These are phyloP conservation scores for Trichothecium sympodiale DNA, from an alignment of 2,329 filamentous ascomycete genomes.

Conservation along the genomic window DNA sequence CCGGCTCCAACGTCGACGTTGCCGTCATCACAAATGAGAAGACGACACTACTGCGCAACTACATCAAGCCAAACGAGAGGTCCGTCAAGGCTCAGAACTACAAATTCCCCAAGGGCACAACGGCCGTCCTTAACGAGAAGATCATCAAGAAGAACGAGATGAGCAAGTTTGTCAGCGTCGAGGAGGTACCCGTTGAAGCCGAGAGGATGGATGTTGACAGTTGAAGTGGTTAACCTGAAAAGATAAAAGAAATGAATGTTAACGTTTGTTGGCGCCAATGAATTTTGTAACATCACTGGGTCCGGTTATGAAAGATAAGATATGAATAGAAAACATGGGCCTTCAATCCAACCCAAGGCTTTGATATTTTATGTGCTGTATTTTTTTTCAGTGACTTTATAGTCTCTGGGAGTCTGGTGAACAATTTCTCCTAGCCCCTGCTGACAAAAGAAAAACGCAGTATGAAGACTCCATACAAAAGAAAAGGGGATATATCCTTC, in stretches of 20 bases:
- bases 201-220: conserved; percentile 61
- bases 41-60: conserved; percentile 87
- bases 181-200: conserved; percentile 66
- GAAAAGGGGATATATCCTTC: too few relatives aligned
- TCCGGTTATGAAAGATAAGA: too few relatives aligned
- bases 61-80: conserved; percentile 85
- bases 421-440: too few relatives aligned
- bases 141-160: conserved; percentile 90
- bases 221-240: conserved; percentile 22
- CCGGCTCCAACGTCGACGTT: conserved; percentile 94
- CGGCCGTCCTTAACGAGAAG: conserved; percentile 90
- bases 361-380: too few relatives aligned
- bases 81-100: conserved; percentile 89
- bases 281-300: too few relatives aligned
- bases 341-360: too few relatives aligned
- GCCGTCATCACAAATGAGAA: conserved; percentile 92
- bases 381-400: too few relatives aligned
- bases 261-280: background rate
- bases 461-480: too few relatives aligned
- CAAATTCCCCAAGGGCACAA: conserved; percentile 82
- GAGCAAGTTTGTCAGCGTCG: conserved; percentile 84
- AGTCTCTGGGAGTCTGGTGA: too few relatives aligned
- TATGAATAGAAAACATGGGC: too few relatives aligned
- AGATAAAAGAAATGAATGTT: background rate
- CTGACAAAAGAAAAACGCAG: too few relatives aligned